Conservation (phyloP, 2,329 filamentous ascomycete genomes). For the Macrophomina phaseolina region DNA sequence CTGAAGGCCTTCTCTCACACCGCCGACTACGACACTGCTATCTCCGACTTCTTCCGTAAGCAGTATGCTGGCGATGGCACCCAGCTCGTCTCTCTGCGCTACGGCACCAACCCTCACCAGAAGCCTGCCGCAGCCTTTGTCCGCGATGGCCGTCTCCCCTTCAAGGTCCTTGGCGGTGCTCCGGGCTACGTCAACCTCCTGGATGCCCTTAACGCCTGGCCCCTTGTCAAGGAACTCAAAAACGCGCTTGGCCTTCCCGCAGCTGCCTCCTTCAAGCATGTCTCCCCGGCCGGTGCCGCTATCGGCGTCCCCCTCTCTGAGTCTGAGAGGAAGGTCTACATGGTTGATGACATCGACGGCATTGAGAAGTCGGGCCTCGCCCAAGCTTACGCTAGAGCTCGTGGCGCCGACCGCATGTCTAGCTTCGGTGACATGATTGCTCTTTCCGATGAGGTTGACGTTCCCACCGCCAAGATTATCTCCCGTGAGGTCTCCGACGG, state of each 20-base stretch:
- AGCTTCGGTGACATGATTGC: slow-evolving; percentile 98
- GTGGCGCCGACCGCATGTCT: slow-evolving; percentile 97
- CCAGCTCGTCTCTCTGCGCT: slow-evolving; percentile 85
- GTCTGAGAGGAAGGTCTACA: slow-evolving; percentile 95
- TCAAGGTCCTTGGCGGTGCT: slow-evolving; percentile 87
- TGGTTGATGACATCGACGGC: slow-evolving; percentile 92
- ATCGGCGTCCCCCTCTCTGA: slow-evolving; percentile 86
- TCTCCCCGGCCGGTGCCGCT: slow-evolving; percentile 93
- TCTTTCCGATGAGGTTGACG: slow-evolving; percentile 86
- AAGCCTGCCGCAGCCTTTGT: slow-evolving; percentile 91
- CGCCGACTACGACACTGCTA: slow-evolving; percentile 92
- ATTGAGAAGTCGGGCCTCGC: slow-evolving; percentile 86
- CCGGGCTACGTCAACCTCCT: slow-evolving; percentile 98
- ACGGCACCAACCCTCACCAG: slow-evolving; percentile 97
- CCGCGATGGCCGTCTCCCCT: slow-evolving; percentile 77
- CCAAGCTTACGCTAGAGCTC: slow-evolving; percentile 93
- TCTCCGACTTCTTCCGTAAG: slow-evolving; percentile 96
- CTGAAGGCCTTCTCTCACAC: slow-evolving; percentile 99
- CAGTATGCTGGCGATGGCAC: slow-evolving; percentile 86
- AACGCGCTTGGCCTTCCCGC: slow-evolving; percentile 84
- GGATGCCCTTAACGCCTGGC: slow-evolving; percentile 96
- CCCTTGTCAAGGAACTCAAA: slow-evolving; percentile 94
- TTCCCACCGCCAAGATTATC: slow-evolving; percentile 95
- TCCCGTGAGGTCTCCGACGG: slow-evolving; percentile 97
- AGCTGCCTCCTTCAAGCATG: slow-evolving; percentile 96